phyloP scores from a whole-genome alignment of 1,139 yeast genomes.

The Debaryomyces udenii region DNA sequence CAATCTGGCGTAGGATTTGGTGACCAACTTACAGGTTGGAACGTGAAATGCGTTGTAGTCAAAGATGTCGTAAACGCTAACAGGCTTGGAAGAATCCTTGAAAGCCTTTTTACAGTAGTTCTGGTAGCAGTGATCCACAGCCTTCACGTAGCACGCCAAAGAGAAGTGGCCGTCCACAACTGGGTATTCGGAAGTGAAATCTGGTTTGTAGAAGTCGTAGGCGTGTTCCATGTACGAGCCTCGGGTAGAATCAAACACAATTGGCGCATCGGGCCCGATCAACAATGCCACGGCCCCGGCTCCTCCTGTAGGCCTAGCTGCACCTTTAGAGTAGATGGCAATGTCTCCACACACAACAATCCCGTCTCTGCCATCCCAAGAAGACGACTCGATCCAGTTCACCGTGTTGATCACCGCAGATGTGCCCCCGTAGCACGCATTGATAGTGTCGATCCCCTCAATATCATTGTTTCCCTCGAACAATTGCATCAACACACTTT shows the following conservation, averaged over 20 bases:
- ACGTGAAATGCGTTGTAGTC: constrained; percentile 98
- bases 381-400: constrained; percentile 94
- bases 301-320: constrained; percentile 99
- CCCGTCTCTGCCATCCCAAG: constrained; percentile 99
- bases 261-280: constrained; percentile 98
- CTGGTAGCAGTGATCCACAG: constrained; percentile 84
- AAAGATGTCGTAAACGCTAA: constrained; percentile 70
- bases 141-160: constrained; percentile 89
- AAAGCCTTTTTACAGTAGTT: constrained; percentile 80
- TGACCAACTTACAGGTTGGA: constrained; percentile 95
- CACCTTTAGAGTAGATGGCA: constrained; percentile 95
- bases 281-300: constrained; percentile 95
- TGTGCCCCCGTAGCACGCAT: constrained; percentile 99
- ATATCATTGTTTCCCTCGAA: constrained; percentile 87
- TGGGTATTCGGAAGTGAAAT: constrained; percentile 95
- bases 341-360: constrained; percentile 97
- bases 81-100: constrained; percentile 55
- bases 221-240: constrained; percentile 96
- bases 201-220: constrained; percentile 97
- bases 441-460: constrained; percentile 95
- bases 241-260: constrained; percentile 84
- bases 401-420: constrained; percentile 90
- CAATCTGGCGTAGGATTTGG: constrained; percentile 91
- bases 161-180: constrained; percentile 98
- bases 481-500: constrained; percentile 93